These are phyloP conservation scores for Paracoccidioides brasiliensis DNA, from an alignment of 2,329 filamentous ascomycete species.

Conservation along the genomic window DNA sequence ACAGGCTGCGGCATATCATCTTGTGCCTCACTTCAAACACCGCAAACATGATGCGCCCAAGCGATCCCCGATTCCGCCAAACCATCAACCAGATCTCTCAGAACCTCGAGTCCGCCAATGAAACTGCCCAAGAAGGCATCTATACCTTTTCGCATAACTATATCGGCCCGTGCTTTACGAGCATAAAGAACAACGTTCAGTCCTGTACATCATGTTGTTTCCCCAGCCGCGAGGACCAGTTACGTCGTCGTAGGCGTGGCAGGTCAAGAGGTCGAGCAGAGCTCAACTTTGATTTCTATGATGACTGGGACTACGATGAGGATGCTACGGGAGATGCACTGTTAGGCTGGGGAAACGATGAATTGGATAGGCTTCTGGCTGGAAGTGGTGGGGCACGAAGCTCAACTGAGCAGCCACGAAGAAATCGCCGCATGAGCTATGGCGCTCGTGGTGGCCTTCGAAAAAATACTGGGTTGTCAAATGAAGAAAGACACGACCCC, in stretches of 20 bases:
- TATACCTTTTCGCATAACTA: conserved; percentile 83
- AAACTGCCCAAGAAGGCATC: conserved; percentile 79
- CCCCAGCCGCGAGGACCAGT: conserved; percentile 60
- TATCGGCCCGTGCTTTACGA: conserved; percentile 64
- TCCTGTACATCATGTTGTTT: conserved; percentile 56
- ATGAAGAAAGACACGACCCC: conserved; percentile 50
- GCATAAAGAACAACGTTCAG: conserved; percentile 52
- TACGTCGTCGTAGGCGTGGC: conserved; percentile 54
- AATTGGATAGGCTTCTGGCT: conserved; percentile 70
- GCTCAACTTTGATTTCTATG: conserved; percentile 90
- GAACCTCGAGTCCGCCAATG: conserved; percentile 79
- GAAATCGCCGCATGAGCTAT: conserved; percentile 81
- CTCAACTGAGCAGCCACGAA: conserved; percentile 49
- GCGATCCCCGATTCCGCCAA: conserved; percentile 78
- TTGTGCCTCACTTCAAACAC: not conserved
- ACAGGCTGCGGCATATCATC: conserved; percentile 1
- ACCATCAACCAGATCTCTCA: conserved; percentile 87
- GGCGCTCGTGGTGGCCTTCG: conserved; percentile 49
- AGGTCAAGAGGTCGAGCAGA: conserved; percentile 52
- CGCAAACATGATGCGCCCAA: conserved; percentile 44
- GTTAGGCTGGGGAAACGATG: conserved; percentile 68
- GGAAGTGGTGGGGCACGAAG: conserved; percentile 34
- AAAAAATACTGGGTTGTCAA: conserved; percentile 41
- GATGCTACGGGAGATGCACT: conserved; percentile 40
- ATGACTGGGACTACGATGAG: conserved; percentile 75